Evolutionary conservation across 2,329 filamentous ascomycete species (phyloP).

Genomic region (Sclerotinia sclerotiorum): DNA sequence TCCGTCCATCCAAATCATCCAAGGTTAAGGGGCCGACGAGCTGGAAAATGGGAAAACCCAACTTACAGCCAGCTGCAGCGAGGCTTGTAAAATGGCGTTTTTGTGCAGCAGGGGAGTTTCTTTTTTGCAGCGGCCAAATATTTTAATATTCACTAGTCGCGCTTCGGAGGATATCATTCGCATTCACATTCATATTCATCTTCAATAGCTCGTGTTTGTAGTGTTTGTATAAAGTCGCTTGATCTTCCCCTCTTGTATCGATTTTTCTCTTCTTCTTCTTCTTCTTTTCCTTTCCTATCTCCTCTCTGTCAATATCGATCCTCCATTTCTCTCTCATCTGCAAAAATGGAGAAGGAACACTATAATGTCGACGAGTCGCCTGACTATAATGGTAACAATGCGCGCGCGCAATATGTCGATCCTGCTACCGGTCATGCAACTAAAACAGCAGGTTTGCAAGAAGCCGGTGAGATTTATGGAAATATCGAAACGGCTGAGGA

Average conservation of each 20-base stretch:
- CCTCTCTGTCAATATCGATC: slow-evolving; percentile 1
- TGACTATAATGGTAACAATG: slow-evolving; percentile 28
- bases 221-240: slow-evolving; percentile 14
- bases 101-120: background rate
- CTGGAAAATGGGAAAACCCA: slow-evolving; percentile 17
- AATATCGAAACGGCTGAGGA: slow-evolving; percentile 51
- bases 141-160: slow-evolving; percentile 10
- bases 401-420: slow-evolving; percentile 31
- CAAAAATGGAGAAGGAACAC: slow-evolving; percentile 36
- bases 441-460: slow-evolving; percentile 42
- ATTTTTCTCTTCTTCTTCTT: no score
- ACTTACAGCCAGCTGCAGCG: slow-evolving; percentile 19
- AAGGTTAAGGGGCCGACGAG: slow-evolving; percentile 19
- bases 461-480: slow-evolving; percentile 54
- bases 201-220: background rate
- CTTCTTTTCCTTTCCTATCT: background rate
- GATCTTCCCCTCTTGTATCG: background rate
- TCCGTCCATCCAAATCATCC: slow-evolving; percentile 15
- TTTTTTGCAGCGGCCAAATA: background rate
- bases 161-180: background rate
- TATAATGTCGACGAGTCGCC: slow-evolving; percentile 32
- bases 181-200: background rate
- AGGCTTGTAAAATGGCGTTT: slow-evolving; percentile 15
- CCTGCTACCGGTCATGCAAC: slow-evolving; percentile 32
- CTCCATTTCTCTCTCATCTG: background rate